Percentiles rank a stretch among this genome's conserved stretches.
Evolutionary conservation across 164 flowering plant species (phyloP).

Genomic region (Vitis labrusca): DNA sequence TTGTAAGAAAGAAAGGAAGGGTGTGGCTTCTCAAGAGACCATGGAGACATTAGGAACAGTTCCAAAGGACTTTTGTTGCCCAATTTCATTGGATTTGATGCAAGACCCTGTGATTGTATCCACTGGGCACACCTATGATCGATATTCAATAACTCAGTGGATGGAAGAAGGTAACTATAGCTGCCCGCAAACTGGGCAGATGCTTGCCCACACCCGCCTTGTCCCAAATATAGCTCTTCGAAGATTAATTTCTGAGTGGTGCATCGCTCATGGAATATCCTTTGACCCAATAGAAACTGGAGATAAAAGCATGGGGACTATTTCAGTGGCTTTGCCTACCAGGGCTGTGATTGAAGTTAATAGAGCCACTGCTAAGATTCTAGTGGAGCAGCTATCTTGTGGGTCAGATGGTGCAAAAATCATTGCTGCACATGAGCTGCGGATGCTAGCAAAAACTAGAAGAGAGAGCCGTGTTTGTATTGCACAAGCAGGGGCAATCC

Average conservation of each 20-base stretch:
- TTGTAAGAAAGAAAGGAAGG: too few relatives aligned
- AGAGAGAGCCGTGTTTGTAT: constrained; percentile 84
- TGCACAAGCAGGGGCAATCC: constrained; percentile 95
- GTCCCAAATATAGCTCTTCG: constrained; percentile 6
- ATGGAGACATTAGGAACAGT: too few relatives aligned
- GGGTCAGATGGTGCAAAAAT: constrained; percentile 61
- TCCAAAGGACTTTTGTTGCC: constrained; percentile 2
- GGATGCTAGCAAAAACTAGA: constrained; percentile 82
- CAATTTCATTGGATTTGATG: constrained; percentile 21
- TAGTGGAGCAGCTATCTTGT: constrained; percentile 57
- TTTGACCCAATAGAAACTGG: constrained; percentile 7
- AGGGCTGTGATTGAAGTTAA: constrained; percentile 81
- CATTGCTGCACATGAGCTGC: constrained; percentile 76
- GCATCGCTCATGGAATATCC: constrained; percentile 8
- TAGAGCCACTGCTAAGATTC: constrained; percentile 67
- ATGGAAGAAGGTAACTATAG: constrained; percentile 9
- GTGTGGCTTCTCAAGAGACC: too few relatives aligned
- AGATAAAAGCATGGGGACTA: constrained; percentile 25
- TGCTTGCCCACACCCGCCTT: background rate
- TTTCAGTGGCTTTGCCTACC: constrained; percentile 40
- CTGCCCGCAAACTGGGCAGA: constrained; percentile 12
- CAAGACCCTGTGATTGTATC: constrained; percentile 18
- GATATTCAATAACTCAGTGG: constrained; percentile 7
- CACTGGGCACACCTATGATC: constrained; percentile 10
- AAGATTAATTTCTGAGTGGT: constrained; percentile 7